Evolutionary conservation across 495 filamentous ascomycete genomes (phyloP), one percentile per base, ranked within the genome.

Genomic region (Melanomma pulvis-pyrius): DNA sequence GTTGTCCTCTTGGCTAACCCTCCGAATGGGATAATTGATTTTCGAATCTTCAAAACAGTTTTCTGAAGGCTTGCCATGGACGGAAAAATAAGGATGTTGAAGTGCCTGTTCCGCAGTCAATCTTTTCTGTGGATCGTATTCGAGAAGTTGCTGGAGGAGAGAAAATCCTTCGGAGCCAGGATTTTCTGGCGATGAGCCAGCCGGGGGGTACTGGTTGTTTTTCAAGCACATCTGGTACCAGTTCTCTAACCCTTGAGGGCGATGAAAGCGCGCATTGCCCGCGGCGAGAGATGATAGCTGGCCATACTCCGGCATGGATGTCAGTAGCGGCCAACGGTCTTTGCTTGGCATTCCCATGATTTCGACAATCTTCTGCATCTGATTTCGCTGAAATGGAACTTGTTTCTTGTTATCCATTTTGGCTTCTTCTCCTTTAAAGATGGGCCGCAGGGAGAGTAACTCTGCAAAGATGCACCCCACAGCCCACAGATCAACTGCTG

Each of bases 361-460:
- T 71, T 98, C 96, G 26, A 96, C 91, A 59, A 98, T 98, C 76
- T 97, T 97, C 74, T 92, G 91, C 92, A 98, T 96, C 78, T 98
- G 94, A 72, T 98, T 97, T 25, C 92, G 87, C 77, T 98, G 94
- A 73, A 98, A 98, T 0, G 94, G 94, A 0, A 98, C 92, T 3
- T 90, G 93, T 77, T 96, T 97, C 76, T 98, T 98, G 76, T 82
- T 88, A 75, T 98, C 96, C 92, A 97, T 97, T 77, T 98, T 98
- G 5, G 93, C 94, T 78, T 98, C 94, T 73, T 98, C 94, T 4
- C 94, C 94, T 71, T 98, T 98, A 81, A 98, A 98, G 52, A 98
- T 98, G 1, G 94, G 94, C 1, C 93, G 87, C 7, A 98, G 81
- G 11, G 90, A 91, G 0, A 98, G 81, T 1, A 98, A 82, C 75